phyloP scores from a whole-genome alignment of 2,329 filamentous ascomycete species.

The Tolypocladium ovalisporum region DNA sequence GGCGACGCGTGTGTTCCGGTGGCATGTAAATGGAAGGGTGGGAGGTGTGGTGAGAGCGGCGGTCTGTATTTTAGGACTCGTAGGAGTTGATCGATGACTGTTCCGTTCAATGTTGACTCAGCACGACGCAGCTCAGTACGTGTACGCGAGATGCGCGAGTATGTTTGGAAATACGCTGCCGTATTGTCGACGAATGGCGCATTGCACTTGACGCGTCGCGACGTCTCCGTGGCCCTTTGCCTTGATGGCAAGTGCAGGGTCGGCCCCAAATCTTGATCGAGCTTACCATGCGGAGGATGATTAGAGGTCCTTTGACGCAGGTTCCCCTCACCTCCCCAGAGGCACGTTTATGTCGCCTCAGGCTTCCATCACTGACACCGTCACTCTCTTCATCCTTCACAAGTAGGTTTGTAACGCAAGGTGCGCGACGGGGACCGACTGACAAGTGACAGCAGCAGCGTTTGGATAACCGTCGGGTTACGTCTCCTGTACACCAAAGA shows the following conservation, averaged over 20 bases:
- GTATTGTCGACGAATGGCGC: neutral
- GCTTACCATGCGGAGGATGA: no score
- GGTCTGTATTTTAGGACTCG: conserved; percentile 7
- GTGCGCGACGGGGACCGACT: neutral
- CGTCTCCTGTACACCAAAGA: no score
- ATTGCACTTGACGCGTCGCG: no score
- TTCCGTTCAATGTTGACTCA: neutral
- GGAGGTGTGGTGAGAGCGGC: neutral
- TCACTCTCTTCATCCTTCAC: neutral
- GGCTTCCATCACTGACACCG: neutral
- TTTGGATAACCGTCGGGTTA: neutral
- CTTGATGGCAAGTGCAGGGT: neutral
- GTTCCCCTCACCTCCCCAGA: neutral
- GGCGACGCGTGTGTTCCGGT: conserved; percentile 4
- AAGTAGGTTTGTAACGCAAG: neutral
- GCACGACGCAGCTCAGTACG: neutral
- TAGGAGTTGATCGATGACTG: conserved; percentile 10
- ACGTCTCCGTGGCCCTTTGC: neutral
- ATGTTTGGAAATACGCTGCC: no score
- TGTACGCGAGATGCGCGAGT: no score
- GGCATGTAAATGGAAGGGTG: conserved; percentile 9
- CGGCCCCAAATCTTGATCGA: neutral
- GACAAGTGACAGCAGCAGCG: neutral
- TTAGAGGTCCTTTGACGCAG: no score
- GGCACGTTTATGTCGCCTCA: neutral